phyloP scores from a whole-genome alignment of 441 rosid species.

The Adansonia rubrostipa region DNA sequence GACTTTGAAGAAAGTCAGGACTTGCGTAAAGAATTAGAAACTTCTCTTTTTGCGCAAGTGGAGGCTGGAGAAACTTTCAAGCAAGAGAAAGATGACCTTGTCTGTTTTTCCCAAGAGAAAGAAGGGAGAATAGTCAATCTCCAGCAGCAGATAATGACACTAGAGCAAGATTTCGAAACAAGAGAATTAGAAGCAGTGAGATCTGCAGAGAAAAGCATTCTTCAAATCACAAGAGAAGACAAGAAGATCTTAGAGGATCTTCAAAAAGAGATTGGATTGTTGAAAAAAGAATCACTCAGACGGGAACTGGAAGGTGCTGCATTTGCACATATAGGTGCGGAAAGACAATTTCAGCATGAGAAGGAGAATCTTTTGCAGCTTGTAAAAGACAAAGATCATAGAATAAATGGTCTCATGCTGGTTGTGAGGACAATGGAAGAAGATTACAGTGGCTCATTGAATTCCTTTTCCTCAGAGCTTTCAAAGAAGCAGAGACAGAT shows the following conservation, averaged over 20 bases:
- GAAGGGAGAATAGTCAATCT: conserved; percentile 42
- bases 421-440: conserved; percentile 43
- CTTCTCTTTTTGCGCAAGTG: conserved; percentile 85
- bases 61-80: conserved; percentile 66
- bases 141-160: conserved; percentile 42
- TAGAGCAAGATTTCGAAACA: conserved; percentile 48
- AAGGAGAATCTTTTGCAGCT: conserved; percentile 45
- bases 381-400: conserved; percentile 49
- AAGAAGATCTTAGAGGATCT: conserved; percentile 49
- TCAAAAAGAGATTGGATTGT: conserved; percentile 48
- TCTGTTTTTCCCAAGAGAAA: conserved; percentile 44
- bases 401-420: conserved; percentile 49
- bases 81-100: conserved; percentile 52
- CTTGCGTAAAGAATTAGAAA: conserved; percentile 74
- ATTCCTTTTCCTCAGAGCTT: conserved; percentile 52
- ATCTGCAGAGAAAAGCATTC: conserved; percentile 40
- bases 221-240: conserved; percentile 43
- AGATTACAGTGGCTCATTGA: conserved; percentile 42
- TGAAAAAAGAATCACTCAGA: conserved; percentile 39
- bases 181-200: conserved; percentile 28
- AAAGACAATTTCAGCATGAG: conserved; percentile 50
- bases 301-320: conserved; percentile 54
- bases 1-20: conserved; percentile 69
- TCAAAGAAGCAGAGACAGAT: conserved; percentile 59
- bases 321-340: conserved; percentile 50